Conservation (phyloP, 2,329 filamentous ascomycete species). For the Talaromyces albobiverticillius region DNA sequence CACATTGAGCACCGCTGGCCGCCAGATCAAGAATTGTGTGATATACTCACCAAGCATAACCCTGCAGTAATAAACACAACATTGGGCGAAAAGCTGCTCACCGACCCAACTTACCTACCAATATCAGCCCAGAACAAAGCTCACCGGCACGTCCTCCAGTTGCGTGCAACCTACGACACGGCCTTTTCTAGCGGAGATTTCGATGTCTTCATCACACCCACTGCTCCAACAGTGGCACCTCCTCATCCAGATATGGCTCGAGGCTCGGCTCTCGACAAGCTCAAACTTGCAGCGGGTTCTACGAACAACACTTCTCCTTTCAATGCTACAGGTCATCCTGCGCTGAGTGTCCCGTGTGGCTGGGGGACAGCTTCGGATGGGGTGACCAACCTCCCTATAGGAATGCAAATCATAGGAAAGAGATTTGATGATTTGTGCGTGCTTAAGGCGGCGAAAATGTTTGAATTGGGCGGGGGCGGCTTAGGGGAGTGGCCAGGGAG, state of each 20-base stretch:
- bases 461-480: slow-evolving; percentile 16
- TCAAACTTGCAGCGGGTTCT: slow-evolving; percentile 44
- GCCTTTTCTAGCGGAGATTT: slow-evolving; percentile 31
- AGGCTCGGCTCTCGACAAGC: slow-evolving; percentile 36
- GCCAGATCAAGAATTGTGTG: slow-evolving; percentile 37
- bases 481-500: not conserved
- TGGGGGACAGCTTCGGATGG: slow-evolving; percentile 43
- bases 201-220: slow-evolving; percentile 48
- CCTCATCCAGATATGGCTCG: slow-evolving; percentile 34
- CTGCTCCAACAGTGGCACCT: slow-evolving; percentile 42
- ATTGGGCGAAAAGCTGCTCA: slow-evolving; percentile 44
- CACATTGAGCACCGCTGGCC: slow-evolving; percentile 26
- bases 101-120: slow-evolving; percentile 14
- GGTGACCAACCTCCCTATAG: slow-evolving; percentile 44
- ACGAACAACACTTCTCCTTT: slow-evolving; percentile 58
- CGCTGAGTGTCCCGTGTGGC: slow-evolving; percentile 52
- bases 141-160: slow-evolving; percentile 41
- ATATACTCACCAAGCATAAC: slow-evolving; percentile 35
- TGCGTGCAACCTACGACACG: slow-evolving; percentile 46
- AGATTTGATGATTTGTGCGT: slow-evolving; percentile 21
- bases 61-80: slow-evolving; percentile 27
- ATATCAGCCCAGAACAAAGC: slow-evolving; percentile 39
- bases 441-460: slow-evolving; percentile 21
- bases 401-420: slow-evolving; percentile 52
- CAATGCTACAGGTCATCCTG: slow-evolving; percentile 58